Base-by-base conservation (phyloP, 1,139 yeast species). In the Scheffersomyces stambukii region DNA sequence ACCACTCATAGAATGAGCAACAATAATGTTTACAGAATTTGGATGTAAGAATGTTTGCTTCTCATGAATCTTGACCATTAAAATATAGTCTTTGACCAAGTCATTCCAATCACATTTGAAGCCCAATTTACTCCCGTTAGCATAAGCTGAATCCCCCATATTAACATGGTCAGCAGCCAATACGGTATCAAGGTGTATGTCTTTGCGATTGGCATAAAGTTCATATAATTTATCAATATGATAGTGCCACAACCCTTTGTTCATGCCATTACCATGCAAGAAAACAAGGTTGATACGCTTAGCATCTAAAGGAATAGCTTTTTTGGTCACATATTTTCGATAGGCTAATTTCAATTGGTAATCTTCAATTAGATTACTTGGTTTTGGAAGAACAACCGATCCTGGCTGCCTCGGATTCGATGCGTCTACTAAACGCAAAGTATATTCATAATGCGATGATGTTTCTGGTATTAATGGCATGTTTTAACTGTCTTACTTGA, bases 1-100 rank as follows among this genome's bases (percentile, higher is more conserved):
- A 0, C 86, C 91, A 8, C 91, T 88, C 70, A 77, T 70, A 0
- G 89, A 81, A 48, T 81, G 91, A n/a, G 86, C 91, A 18, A 81
- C 51, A 4, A 64, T 48, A 9, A 81, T 64, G 31, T 50, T 64
- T 35, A 77, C 66, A 21, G 57, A 61, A 7, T 57, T 56, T n/a
- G 37, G 40, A 19, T 37, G 32, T n/a, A 36, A 28, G 4, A 50
- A 44, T 6, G 50, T 43, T 1, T 32, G 32, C 14, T 43, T 50
- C 35, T 68, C 74, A 22, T 64, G 55, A 11, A 24, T 13, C 29
- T 60, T 57, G 10, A 77, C 61, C 10, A 81, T 62, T 31, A 56
- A 50, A 27, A 70, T 56, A 27, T 74, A 50, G 46, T 82, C 93
- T 36, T 68, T 69, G 2, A 74, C 75, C 8, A 79, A 75, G 47